A percentile compares a stretch with the other conserved stretches of the same genome.
These are phyloP conservation scores for Pisolithus albus DNA, from an alignment of 768 basidiomycete species.

Conservation along the genomic window DNA sequence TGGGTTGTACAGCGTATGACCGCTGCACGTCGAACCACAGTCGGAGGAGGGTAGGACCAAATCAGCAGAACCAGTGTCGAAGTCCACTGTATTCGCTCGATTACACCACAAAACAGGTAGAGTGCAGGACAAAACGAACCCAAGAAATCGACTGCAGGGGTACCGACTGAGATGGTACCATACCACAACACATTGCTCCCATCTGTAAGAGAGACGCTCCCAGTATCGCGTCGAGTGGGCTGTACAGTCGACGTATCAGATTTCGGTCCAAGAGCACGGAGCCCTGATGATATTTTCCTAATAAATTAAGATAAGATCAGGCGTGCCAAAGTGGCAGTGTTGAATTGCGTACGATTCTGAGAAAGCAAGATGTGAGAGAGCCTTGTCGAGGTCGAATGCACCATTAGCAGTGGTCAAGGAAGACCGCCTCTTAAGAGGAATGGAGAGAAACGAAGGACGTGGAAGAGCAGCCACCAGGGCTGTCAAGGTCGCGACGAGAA, in stretches of 20 bases:
- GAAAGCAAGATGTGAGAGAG: constrained; percentile 11
- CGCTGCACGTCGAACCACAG: constrained; percentile 26
- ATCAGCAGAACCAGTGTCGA: constrained; percentile 33
- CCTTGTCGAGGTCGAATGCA: constrained; percentile 9
- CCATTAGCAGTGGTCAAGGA: constrained; percentile 9
- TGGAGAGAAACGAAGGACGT: constrained; percentile 7
- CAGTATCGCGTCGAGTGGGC: constrained; percentile 4
- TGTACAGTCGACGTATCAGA: background rate
- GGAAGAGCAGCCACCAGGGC: constrained; percentile 13
- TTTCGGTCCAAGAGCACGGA: constrained; percentile 4
- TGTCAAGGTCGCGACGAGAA: constrained; percentile 7
- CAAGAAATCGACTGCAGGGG: constrained; percentile 14
- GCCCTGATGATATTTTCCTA: constrained; percentile 17
- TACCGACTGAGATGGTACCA: constrained; percentile 19
- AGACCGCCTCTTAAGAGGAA: constrained; percentile 14
- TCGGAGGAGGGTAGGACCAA: constrained; percentile 24
- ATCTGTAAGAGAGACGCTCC: constrained; percentile 10
- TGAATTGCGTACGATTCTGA: constrained; percentile 3
- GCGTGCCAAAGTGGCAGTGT: background rate
- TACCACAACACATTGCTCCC: constrained; percentile 17
- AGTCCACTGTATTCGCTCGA: constrained; percentile 15
- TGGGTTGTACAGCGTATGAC: constrained; percentile 32
- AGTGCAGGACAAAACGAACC: constrained; percentile 7
- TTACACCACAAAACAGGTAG: background rate
- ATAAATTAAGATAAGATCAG: constrained; percentile 3